Evolutionary conservation across 441 rosid genomes (phyloP).

Genomic region (Populus trichocarpa): DNA sequence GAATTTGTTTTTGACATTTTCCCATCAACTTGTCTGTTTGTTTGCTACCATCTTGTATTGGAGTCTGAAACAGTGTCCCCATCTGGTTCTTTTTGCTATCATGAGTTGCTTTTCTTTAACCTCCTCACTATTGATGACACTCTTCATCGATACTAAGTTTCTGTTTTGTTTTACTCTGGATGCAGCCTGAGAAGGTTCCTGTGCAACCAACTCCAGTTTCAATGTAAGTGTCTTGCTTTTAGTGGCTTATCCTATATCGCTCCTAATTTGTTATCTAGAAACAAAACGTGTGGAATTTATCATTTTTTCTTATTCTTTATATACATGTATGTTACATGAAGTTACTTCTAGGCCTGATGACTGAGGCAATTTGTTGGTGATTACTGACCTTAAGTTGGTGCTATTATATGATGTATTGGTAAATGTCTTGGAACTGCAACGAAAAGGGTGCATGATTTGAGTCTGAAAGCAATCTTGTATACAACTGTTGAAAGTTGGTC

Average conservation of each 20-base stretch:
- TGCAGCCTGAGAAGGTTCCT: conserved; percentile 76
- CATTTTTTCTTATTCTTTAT: too few species aligned
- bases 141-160: conserved; percentile 10
- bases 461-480: not conserved
- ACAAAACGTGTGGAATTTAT: not conserved
- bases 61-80: not conserved
- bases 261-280: not conserved
- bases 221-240: conserved; percentile 53
- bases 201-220: conserved; percentile 81
- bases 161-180: conserved; percentile 13
- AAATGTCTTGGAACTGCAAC: not conserved
- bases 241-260: not conserved
- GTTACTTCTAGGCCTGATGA: not conserved
- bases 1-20: not conserved
- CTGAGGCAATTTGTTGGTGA: not conserved
- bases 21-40: not conserved
- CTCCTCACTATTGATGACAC: not conserved
- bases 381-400: not conserved
- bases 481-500: not conserved
- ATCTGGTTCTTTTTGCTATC: not conserved
- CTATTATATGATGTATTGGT: not conserved
- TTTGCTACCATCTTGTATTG: not conserved
- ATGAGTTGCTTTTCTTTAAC: not conserved
- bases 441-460: not conserved
- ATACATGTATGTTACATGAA: not conserved